These are phyloP conservation scores for Magnaporthiopsis poae DNA, from an alignment of 2,329 filamentous ascomycete genomes.

Conservation along the genomic window DNA sequence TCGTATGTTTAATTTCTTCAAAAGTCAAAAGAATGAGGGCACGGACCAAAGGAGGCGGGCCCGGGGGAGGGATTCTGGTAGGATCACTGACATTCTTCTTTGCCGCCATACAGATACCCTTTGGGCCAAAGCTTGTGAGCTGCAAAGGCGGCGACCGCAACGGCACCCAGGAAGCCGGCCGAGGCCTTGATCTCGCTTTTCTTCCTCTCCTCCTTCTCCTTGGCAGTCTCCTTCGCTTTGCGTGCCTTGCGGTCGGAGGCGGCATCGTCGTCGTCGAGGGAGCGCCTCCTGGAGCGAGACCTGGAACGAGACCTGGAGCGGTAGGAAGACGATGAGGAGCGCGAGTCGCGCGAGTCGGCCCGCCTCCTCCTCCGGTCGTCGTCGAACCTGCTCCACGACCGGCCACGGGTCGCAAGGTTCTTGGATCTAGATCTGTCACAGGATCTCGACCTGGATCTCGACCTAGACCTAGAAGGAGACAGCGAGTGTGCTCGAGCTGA, in stretches of 20 bases:
- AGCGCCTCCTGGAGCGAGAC: slow-evolving; percentile 1
- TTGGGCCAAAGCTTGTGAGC: slow-evolving; percentile 30
- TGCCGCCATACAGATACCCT: slow-evolving; percentile 27
- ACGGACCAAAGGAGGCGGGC: background rate
- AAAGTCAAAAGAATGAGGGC: background rate
- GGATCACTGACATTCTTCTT: slow-evolving; percentile 25
- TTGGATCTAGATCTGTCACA: background rate
- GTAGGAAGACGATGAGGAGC: background rate
- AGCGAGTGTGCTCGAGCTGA: background rate
- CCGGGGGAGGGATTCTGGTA: background rate
- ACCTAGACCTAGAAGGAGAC: slow-evolving; percentile 1
- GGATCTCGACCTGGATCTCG: background rate
- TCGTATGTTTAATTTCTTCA: background rate
- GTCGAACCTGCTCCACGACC: background rate
- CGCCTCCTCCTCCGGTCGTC: slow-evolving; percentile 2
- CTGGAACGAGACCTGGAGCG: slow-evolving; percentile 4
- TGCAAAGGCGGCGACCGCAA: slow-evolving; percentile 26
- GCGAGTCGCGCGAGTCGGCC: background rate
- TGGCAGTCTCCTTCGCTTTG: slow-evolving; percentile 3
- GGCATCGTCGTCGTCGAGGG: background rate
- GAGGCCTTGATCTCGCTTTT: slow-evolving; percentile 23
- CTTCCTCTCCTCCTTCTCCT: slow-evolving; percentile 7
- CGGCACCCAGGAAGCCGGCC: slow-evolving; percentile 27
- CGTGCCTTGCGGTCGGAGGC: background rate
- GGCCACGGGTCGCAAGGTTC: background rate